Percentiles rank a stretch among this genome's conserved stretches.
Conservation (phyloP, 495 filamentous ascomycete species). For the Endocarpon pusillum region DNA sequence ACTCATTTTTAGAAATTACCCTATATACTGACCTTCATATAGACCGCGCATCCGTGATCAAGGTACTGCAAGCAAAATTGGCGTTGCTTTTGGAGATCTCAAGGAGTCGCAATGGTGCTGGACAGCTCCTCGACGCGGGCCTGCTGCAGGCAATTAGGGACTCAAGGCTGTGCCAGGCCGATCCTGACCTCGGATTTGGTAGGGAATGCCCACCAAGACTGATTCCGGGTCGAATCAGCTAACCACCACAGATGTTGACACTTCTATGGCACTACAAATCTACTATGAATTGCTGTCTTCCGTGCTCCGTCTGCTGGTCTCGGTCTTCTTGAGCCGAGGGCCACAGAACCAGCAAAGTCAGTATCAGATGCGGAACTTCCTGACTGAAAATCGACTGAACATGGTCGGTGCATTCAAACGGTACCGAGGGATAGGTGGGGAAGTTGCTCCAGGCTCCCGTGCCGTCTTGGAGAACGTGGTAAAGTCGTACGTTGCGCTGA, state of each 20-base stretch:
- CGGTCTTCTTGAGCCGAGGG: constrained; percentile 61
- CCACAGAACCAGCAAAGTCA: constrained; percentile 61
- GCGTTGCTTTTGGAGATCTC: constrained; percentile 71
- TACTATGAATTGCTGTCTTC: constrained; percentile 72
- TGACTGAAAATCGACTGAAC: constrained; percentile 58
- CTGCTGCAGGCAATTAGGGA: constrained; percentile 70
- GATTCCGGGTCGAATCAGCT: constrained; percentile 4
- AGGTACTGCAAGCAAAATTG: too few relatives aligned
- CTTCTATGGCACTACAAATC: constrained; percentile 50
- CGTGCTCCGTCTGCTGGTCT: constrained; percentile 66
- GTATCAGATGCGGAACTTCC: constrained; percentile 55
- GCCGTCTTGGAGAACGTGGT: constrained; percentile 34
- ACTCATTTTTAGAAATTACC: not conserved
- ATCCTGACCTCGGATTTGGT: constrained; percentile 84
- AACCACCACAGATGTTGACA: constrained; percentile 36
- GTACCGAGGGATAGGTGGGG: constrained; percentile 58
- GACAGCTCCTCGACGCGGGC: constrained; percentile 65
- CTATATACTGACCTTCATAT: constrained; percentile 19
- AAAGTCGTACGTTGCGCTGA: constrained; percentile 41
- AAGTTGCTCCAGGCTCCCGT: constrained; percentile 15
- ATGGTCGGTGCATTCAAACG: constrained; percentile 86
- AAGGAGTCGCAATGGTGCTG: constrained; percentile 63
- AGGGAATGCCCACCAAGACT: constrained; percentile 13
- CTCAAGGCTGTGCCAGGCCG: constrained; percentile 68
- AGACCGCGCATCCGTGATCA: constrained; percentile 39